Evolutionary conservation across 306 rosid species (phyloP).

Genomic region (Inga leiocalycina): DNA sequence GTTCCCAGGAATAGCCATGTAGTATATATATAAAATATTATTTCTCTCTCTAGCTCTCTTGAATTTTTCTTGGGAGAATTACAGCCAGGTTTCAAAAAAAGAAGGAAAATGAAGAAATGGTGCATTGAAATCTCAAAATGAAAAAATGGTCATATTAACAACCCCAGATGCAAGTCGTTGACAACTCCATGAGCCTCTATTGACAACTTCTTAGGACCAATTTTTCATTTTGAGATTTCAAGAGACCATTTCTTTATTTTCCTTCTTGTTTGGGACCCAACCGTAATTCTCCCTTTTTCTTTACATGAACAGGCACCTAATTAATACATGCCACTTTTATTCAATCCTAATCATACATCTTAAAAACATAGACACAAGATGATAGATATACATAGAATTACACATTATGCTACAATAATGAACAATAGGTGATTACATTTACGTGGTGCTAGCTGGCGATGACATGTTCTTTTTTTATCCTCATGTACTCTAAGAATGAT

Average conservation of each 20-base stretch:
- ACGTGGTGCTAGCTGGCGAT: neutral
- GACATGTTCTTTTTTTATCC: conserved; percentile 7
- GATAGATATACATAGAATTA: neutral
- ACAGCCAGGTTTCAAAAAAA: too few species aligned
- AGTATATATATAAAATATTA: neutral
- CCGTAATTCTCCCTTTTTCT: neutral
- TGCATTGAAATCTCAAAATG: too few species aligned
- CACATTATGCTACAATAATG: neutral
- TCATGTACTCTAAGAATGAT: conserved; percentile 52
- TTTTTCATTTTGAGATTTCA: too few species aligned
- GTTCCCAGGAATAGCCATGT: neutral
- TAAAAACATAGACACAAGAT: neutral
- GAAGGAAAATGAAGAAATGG: too few species aligned
- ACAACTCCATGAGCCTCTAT: too few species aligned
- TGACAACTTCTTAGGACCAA: too few species aligned
- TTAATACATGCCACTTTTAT: neutral
- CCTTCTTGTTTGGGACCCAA: too few species aligned
- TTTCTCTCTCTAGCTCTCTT: neutral
- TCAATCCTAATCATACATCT: neutral
- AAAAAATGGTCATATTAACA: too few species aligned
- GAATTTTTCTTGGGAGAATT: neutral
- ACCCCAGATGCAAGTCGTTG: too few species aligned
- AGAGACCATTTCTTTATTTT: too few species aligned
- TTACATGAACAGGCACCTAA: neutral
- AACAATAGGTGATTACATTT: neutral